Evolutionary conservation across 441 rosid genomes (phyloP).

Genomic region (Eruca vesicaria): DNA sequence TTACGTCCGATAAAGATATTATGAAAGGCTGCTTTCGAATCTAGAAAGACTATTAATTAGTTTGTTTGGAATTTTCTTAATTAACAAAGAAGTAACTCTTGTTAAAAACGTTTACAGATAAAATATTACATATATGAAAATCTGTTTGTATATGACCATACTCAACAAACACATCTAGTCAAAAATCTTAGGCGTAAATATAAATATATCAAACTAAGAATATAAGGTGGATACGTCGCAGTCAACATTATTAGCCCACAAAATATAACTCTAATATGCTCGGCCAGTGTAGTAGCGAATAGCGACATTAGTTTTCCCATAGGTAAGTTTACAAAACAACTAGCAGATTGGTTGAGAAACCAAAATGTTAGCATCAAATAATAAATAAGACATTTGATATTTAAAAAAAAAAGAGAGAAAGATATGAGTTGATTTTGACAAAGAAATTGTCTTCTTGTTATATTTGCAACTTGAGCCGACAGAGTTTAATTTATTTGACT

Average conservation of each 20-base stretch:
- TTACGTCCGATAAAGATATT: too few relatives aligned
- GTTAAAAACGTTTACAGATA: background rate
- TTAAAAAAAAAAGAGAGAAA: too few relatives aligned
- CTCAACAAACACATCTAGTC: background rate
- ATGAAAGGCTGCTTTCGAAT: background rate
- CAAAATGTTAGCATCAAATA: conserved; percentile 15
- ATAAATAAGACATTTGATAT: background rate
- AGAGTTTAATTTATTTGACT: conserved; percentile 16
- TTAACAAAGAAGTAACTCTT: background rate
- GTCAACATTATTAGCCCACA: conserved; percentile 9
- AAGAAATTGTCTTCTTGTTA: conserved; percentile 8
- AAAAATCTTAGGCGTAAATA: background rate
- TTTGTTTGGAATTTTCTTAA: background rate
- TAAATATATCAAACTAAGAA: background rate
- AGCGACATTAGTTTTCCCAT: background rate
- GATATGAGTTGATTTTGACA: conserved; percentile 9
- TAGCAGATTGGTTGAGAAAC: conserved; percentile 17
- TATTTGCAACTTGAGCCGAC: conserved; percentile 32
- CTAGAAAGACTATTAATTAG: background rate
- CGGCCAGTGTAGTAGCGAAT: background rate
- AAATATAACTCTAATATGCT: background rate
- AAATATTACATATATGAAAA: background rate
- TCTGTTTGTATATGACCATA: background rate
- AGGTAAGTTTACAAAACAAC: background rate
- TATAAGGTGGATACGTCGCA: background rate